phyloP scores from a whole-genome alignment of 140 eudicot species.

The Oenanthe javanica region DNA sequence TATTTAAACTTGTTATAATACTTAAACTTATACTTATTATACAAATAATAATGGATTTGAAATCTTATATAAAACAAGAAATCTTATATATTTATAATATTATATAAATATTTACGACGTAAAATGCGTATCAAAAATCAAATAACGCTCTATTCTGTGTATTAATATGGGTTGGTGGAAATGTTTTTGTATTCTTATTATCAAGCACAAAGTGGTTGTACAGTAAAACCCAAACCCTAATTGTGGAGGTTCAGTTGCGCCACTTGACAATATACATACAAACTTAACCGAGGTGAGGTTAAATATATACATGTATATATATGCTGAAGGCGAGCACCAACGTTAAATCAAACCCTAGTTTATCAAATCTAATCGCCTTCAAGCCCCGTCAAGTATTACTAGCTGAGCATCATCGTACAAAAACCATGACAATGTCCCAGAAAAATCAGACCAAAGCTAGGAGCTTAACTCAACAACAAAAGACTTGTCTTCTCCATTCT shows the following conservation, averaged over 20 bases:
- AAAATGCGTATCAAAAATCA: no score
- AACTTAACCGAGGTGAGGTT: neutral
- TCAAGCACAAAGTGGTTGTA: neutral
- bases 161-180: no score
- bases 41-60: no score
- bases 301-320: neutral
- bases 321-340: slow-evolving; percentile 5
- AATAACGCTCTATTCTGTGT: no score
- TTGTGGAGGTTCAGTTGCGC: neutral
- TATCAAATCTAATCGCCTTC: neutral
- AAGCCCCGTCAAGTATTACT: slow-evolving; percentile 11
- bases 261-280: neutral
- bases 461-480: slow-evolving; percentile 23
- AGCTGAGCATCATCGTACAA: neutral
- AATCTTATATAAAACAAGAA: no score
- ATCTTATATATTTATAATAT: no score
- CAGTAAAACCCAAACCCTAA: slow-evolving; percentile 3
- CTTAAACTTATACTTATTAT: no score
- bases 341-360: neutral
- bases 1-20: no score
- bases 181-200: no score
- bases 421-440: neutral
- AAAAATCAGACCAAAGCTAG: slow-evolving; percentile 9
- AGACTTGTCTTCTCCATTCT: slow-evolving; percentile 34
- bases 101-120: no score